Conservation (phyloP, 805 yeast species). For the Candida tibetensis region DNA sequence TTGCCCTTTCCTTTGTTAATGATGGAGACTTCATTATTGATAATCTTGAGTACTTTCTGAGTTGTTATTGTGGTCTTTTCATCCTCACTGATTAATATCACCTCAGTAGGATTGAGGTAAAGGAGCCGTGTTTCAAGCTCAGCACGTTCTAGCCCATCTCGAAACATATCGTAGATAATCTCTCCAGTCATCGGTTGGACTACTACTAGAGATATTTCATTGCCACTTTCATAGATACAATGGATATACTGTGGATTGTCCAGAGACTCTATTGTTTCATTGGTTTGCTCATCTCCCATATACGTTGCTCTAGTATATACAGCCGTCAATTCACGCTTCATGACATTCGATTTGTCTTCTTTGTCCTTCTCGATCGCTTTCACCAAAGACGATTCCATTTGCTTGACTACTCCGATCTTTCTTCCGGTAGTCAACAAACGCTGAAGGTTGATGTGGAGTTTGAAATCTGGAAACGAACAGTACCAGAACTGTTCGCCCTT, state of each 20-base stretch:
- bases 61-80: conserved; percentile 31
- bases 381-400: conserved; percentile 75
- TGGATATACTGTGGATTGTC: conserved; percentile 43
- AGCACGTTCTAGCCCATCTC: conserved; percentile 53
- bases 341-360: conserved; percentile 39
- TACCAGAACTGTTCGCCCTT: conserved; percentile 64
- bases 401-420: conserved; percentile 86
- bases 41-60: conserved; percentile 15
- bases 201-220: conserved; percentile 32
- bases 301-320: conserved; percentile 84
- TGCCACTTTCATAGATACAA: conserved; percentile 30
- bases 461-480: conserved; percentile 77
- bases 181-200: conserved; percentile 75
- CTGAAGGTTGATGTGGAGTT: conserved; percentile 74
- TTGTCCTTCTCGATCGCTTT: conserved; percentile 55
- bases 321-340: conserved; percentile 64
- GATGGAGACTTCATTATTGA: conserved; percentile 6
- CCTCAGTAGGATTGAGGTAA: conserved; percentile 77
- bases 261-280: conserved; percentile 22
- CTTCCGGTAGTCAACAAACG: conserved; percentile 67
- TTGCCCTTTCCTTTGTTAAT: background rate
- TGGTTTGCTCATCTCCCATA: conserved; percentile 52
- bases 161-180: conserved; percentile 66
- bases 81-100: conserved; percentile 39
- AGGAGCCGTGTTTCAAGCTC: conserved; percentile 71